Evolutionary conservation across 2,329 filamentous ascomycete genomes (phyloP), one percentile per base, ranked within the genome.

Genomic region (Colletotrichum sp.): DNA sequence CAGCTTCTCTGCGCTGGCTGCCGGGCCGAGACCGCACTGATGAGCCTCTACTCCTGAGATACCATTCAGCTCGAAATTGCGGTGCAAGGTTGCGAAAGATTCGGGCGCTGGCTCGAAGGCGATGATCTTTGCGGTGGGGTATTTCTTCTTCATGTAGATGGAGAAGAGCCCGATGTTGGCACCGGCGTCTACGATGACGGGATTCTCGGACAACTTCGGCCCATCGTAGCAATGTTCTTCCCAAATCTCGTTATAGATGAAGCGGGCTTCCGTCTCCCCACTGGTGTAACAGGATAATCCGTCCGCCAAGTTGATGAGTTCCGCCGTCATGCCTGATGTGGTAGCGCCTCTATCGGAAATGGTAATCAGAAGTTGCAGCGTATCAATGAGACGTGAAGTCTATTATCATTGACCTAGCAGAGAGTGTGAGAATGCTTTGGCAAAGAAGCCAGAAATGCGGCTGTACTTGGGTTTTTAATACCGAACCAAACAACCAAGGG

Each of bases 131-230:
- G 80, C 69, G 3, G 21, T 39, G 2, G 81, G 81, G 52, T 80
- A 79, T 64, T 79, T 78, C 10, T 66, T 21, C 74, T 81, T 81
- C 74, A 79, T 80, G 73, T 79, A 82, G 3, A 81, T 28, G 30
- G 71, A 76, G 72, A 81, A 81, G 28, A 82, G 55, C 52, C 81
- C 81, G 34, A 82, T 80, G 69, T 81, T 79, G 59, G 79, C 81
- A 21, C 81, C 81, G n/a, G 73, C 79, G 44, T 81, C 80, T 44
- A 81, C 64, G 13, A 80, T 73, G 59, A 79, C 75, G 13, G 78
- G 69, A 3, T 77, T 69, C 6, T 69, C 28, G 1, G 79, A 67
- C 7, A 80, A 66, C 13, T 72, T 3, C 3, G 68, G 49, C 9
- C 77, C 64, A 34, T 80, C 78, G 70, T 81, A 81, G 71, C 78